These are phyloP conservation scores for Amanita pseudoporphyria DNA, from an alignment of 768 basidiomycete species.

Conservation along the genomic window DNA sequence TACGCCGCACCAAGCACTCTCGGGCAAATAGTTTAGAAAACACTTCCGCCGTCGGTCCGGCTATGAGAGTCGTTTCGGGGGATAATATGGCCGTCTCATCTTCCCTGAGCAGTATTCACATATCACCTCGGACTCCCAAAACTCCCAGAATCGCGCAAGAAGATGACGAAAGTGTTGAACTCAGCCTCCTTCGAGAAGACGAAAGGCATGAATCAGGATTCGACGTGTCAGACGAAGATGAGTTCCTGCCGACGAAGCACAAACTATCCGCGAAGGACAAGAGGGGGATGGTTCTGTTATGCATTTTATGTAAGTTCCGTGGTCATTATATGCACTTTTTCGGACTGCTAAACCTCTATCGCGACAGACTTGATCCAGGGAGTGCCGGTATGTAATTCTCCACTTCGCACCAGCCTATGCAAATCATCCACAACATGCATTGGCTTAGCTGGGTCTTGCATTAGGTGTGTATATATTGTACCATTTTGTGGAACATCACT, in stretches of 20 bases:
- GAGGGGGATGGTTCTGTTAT: slow-evolving; percentile 73
- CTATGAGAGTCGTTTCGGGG: slow-evolving; percentile 30
- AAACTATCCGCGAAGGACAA: slow-evolving; percentile 68
- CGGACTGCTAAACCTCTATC: slow-evolving; percentile 8
- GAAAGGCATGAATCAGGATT: slow-evolving; percentile 38
- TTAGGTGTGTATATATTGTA: slow-evolving; percentile 41
- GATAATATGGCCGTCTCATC: slow-evolving; percentile 46
- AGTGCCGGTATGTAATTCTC: slow-evolving; percentile 58
- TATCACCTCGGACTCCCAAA: slow-evolving; percentile 44
- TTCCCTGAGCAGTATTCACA: slow-evolving; percentile 48
- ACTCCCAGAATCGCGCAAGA: slow-evolving; percentile 26
- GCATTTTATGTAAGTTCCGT: slow-evolving; percentile 69
- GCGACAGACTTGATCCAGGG: slow-evolving; percentile 71
- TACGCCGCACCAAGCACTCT: slow-evolving; percentile 15
- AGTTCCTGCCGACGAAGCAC: slow-evolving; percentile 28
- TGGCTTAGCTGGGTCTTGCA: slow-evolving; percentile 69
- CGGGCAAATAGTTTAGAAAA: slow-evolving; percentile 3
- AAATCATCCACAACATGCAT: slow-evolving; percentile 6
- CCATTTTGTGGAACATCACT: slow-evolving; percentile 3
- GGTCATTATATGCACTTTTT: not conserved
- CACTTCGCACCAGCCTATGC: slow-evolving; percentile 4
- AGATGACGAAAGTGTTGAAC: slow-evolving; percentile 46
- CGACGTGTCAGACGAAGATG: slow-evolving; percentile 30
- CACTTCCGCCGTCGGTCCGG: slow-evolving; percentile 16
- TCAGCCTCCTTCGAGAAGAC: slow-evolving; percentile 49